Evolutionary conservation across 2,329 filamentous ascomycete genomes (phyloP), one percentile per base, ranked within the genome.

Genomic region (Colletotrichum graminicola): DNA sequence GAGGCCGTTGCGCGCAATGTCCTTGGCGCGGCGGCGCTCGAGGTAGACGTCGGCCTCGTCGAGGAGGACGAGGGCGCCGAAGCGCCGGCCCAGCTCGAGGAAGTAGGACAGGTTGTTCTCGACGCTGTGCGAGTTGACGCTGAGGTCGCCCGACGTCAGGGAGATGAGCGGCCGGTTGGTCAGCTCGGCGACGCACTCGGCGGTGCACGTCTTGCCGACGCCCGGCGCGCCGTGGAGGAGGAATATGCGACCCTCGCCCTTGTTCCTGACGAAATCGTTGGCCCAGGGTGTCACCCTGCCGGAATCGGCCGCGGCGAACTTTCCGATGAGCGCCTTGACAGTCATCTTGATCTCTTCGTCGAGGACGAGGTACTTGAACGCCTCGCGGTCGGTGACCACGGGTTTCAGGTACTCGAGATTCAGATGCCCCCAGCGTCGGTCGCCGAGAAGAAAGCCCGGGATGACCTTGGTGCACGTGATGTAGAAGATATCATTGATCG

Each of bases 11-110:
- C 84, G 83, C 29, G 76, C 78, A 59, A 86, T 81, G 74, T 87
- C 84, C 36, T 75, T 78, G 29, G 80, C 75, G 2, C 79, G 79
- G 2, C 88, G 86, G 63, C 84, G 78, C 77, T 89, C 87, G 11
- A 91, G 84, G 77, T 88, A 90, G 23, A 90, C 87, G 66, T 90
- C 89, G 3, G 87, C 87, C 77, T 91, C 88, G 75, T 90, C 88
- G 5, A 90, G 81, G 3, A 90, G 82, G 8, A 89, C 82, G 7
- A 89, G 82, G 47, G 83, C 87, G 23, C 82, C 83, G 78, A 84
- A 88, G 10, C 82, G 83, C 76, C 84, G 83, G 51, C 80, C 86
- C 5, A 88, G 81, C 51, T 83, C 76, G 12, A 88, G 80, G 77
- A 85, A 86, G 77, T 85, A 85, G 67, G 81, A 80, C 18, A 86